Base-by-base conservation (phyloP, 73 alveolate genomes). In the Loxodes magnus region DNA sequence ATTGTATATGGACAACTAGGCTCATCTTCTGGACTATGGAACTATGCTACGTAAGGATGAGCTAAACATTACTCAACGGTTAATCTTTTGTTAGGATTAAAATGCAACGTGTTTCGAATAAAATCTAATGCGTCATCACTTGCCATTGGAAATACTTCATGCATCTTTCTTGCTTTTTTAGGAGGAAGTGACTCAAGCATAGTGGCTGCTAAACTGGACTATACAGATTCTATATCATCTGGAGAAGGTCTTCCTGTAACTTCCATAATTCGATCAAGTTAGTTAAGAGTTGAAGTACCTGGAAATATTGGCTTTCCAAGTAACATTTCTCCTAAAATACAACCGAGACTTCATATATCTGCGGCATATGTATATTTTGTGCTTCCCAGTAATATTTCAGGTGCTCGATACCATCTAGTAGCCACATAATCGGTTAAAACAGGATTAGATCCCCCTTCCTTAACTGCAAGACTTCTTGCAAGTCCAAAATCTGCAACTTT, bases 281-380 rank as follows among this genome's bases (percentile, higher is more conserved):
- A 77, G 55, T 79, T 81, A 21, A 77, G 72, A 3, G 90, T 81
- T 9, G 90, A 74, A 12, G 90, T 81, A 0, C 93, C 96, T 6
- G 96, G 96, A 39, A 84, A 84, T 24, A 81, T 62, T 2, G 96
- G 93, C 44, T 77, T 81, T 25, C 94, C 90, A 12, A 58, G 37
- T 0, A 87, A 73, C 42, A 88, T 69, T 51, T 88, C 98, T 3
- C 95, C 97, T 28, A 90, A 59, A 37, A 90, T 90, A 51, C 98
- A 90, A 19, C 98, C 98, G 15, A 90, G 71, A 37, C 93, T 70
- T 96, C 98, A 90, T 95, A 90, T 90, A 57, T 90, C 98, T 34
- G 84, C 97, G 7, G 87, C 95, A 63, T 78, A 64, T 21, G 95
- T 79, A 67, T 87, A 84, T 57, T 62, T 74, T 10, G 90, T 84